Evolutionary conservation across 2,329 filamentous ascomycete genomes (phyloP), one percentile per base, ranked within the genome.

Genomic region (Aspergillus tanneri): DNA sequence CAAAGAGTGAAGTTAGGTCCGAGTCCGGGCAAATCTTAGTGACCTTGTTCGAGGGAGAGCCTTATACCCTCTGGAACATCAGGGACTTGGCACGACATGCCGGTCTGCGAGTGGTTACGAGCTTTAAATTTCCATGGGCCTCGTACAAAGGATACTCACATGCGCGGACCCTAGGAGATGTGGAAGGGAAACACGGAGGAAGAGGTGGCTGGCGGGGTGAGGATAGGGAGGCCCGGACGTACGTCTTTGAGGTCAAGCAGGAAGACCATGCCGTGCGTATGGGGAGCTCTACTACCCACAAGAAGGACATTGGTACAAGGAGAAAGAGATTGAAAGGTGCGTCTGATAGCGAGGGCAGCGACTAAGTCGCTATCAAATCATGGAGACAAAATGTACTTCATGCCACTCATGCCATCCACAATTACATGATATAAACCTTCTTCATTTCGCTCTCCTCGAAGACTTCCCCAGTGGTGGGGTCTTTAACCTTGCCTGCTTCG

Each of bases 11-110:
- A 16, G 39, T 46, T 4, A 55, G 67, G 18, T 63, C 61, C 8
- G 63, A 61, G 3, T 66, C 68, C n/a, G 75, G 75, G 4, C 70
- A 80, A 59, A 84, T 96, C 45, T 72, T 96, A 43, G 84, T 97
- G 18, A 95, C 90, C 0, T 74, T 97, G 8, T 99, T 99, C 67
- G 92, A 96, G 69, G 88, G 87, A 49, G 87, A 95, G 68, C 93
- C 93, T 0, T 99, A 99, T 68, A 92, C 90, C 2, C 79, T 96
- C 1, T 99, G 93, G 93, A 96, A 97, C 72, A 80, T 97, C 21
- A 82, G 85, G 27, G 92, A 96, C 72, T 76, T 99, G 22, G 93
- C 82, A 2, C 80, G 92, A 5, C 89, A 96, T 62, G 68, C 68
- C 34, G 71, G 73, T n/a, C 46, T 76, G 53, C 61, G 64, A 51